Evolutionary conservation across 305 asterid genomes (phyloP).

Genomic region (Ruellia speciosa): DNA sequence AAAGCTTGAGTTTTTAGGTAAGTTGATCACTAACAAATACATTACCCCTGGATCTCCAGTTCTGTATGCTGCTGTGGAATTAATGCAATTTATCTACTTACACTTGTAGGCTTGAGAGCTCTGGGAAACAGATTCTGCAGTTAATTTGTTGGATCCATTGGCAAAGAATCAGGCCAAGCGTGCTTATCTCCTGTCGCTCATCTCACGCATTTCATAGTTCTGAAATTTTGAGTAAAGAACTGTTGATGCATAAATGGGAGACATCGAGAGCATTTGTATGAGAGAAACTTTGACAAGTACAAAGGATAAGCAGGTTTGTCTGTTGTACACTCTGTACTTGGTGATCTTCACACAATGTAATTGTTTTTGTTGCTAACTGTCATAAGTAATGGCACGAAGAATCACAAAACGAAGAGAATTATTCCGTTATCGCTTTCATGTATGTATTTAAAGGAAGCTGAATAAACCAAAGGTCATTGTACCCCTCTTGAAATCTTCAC

Average conservation of each 20-base stretch:
- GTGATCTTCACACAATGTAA: background rate
- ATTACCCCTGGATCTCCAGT: background rate
- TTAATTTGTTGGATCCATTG: constrained; percentile 39
- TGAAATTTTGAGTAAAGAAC: too few relatives aligned
- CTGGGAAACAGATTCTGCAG: constrained; percentile 30
- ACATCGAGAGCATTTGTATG: constrained; percentile 26
- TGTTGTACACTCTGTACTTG: background rate
- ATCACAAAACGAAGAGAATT: background rate
- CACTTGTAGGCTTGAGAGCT: constrained; percentile 49
- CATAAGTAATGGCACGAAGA: background rate
- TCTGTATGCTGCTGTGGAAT: background rate
- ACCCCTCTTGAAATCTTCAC: constrained; percentile 9
- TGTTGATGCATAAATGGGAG: constrained; percentile 11
- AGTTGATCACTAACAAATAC: too few relatives aligned
- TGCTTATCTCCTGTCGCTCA: too few relatives aligned
- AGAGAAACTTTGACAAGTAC: background rate
- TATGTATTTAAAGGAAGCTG: background rate
- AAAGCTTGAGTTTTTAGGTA: too few relatives aligned
- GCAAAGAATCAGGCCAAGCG: too few relatives aligned
- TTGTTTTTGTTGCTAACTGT: background rate
- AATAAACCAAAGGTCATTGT: background rate
- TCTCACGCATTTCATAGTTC: constrained; percentile 13
- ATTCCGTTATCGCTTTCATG: background rate
- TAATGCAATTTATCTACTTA: too few relatives aligned
- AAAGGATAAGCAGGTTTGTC: background rate